phyloP scores from a whole-genome alignment of 306 rosid species.

The Cicer cuneatum region DNA sequence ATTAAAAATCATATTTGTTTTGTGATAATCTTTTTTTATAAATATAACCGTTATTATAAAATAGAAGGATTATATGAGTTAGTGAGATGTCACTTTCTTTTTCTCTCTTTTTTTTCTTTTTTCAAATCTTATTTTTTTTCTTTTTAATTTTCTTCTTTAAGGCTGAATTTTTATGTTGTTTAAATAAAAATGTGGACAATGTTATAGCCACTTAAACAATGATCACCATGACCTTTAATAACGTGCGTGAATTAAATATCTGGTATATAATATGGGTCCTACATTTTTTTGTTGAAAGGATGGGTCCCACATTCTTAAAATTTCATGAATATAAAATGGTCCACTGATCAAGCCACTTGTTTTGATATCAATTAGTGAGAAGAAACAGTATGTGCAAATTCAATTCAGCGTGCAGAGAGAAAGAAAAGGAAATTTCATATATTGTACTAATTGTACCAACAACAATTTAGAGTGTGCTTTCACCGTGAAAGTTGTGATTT shows the following conservation, averaged over 20 bases:
- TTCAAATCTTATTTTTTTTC: background rate
- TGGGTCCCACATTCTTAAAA: conserved; percentile 55
- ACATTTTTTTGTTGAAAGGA: too few species aligned
- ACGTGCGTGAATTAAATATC: conserved; percentile 2
- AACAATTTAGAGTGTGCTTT: too few species aligned
- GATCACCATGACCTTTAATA: background rate
- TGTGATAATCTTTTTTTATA: too few species aligned
- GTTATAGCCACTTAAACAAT: conserved; percentile 49
- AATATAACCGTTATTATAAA: too few species aligned
- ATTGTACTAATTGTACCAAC: too few species aligned
- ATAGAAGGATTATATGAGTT: too few species aligned
- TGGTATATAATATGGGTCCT: background rate
- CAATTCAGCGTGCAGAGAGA: background rate
- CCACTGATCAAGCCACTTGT: conserved; percentile 45
- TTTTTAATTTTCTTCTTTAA: too few species aligned
- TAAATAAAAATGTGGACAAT: conserved; percentile 47
- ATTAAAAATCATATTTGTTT: too few species aligned
- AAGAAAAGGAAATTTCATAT: background rate
- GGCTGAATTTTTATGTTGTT: conserved; percentile 28
- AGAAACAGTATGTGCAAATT: conserved; percentile 3
- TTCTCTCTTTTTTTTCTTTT: background rate
- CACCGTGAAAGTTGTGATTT: too few species aligned
- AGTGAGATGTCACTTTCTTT: background rate
- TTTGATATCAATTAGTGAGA: background rate
- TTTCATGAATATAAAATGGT: conserved; percentile 46